These are phyloP conservation scores for Triticum urartu DNA, from an alignment of 176 grass and related monocot species.

Conservation along the genomic window DNA sequence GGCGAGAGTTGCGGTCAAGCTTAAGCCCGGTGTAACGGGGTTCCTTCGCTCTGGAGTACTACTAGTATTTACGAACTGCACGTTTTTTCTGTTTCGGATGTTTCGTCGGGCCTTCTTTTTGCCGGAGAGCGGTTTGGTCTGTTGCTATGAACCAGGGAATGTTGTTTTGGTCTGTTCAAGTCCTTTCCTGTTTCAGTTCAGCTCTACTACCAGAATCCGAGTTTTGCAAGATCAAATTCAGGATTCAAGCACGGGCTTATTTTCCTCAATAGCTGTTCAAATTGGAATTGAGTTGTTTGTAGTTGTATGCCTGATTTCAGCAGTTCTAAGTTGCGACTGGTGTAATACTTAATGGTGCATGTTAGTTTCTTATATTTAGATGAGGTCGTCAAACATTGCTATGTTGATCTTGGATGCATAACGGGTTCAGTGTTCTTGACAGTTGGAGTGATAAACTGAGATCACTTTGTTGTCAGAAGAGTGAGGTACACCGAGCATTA, in stretches of 20 bases:
- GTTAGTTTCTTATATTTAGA: slow-evolving; percentile 3
- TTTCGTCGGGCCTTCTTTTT: neutral
- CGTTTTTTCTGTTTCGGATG: neutral
- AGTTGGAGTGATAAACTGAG: neutral
- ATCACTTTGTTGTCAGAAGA: slow-evolving; percentile 4
- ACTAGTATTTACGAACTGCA: neutral
- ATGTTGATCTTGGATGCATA: neutral
- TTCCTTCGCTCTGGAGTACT: neutral
- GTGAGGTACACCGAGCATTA: neutral
- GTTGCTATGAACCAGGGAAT: neutral
- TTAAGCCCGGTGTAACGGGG: neutral
- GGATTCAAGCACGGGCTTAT: neutral
- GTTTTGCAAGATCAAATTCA: neutral
- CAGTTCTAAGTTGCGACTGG: neutral
- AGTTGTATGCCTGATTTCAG: neutral
- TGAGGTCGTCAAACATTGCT: neutral
- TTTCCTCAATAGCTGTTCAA: neutral
- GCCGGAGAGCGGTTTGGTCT: neutral
- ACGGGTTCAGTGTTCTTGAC: neutral
- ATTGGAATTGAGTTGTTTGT: neutral
- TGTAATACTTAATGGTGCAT: neutral
- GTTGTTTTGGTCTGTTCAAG: neutral
- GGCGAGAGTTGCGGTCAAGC: neutral
- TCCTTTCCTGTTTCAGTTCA: neutral
- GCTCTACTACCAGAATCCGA: neutral